phyloP scores from a whole-genome alignment of 2,329 filamentous ascomycete genomes.

The Plectosphaerella sp. region DNA sequence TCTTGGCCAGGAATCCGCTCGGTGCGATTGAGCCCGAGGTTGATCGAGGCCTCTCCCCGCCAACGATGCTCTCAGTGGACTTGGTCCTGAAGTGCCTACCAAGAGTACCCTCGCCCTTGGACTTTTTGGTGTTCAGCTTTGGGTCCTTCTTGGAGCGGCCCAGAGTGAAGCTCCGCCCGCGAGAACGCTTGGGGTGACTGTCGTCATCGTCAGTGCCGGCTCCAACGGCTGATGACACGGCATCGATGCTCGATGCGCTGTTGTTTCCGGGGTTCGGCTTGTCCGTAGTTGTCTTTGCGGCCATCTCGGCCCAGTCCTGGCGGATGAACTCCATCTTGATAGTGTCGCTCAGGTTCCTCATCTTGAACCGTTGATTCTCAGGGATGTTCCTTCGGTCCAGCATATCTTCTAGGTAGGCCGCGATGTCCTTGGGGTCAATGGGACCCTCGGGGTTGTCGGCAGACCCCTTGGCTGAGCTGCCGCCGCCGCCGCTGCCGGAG shows the following conservation, averaged over 20 bases:
- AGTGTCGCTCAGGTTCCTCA: slow-evolving; percentile 80
- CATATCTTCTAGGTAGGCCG: slow-evolving; percentile 55
- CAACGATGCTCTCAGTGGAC: slow-evolving; percentile 63
- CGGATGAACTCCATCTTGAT: slow-evolving; percentile 96
- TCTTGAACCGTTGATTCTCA: slow-evolving; percentile 89
- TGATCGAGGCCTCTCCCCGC: slow-evolving; percentile 45
- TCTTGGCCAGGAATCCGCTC: slow-evolving; percentile 59
- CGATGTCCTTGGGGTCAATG: slow-evolving; percentile 51
- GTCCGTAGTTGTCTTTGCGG: slow-evolving; percentile 33
- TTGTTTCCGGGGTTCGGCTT: slow-evolving; percentile 34
- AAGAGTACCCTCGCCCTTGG: slow-evolving; percentile 59
- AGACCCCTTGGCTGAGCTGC: slow-evolving; percentile 29
- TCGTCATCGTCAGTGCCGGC: slow-evolving; percentile 35
- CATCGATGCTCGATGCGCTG: slow-evolving; percentile 33
- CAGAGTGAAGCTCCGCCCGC: slow-evolving; percentile 77
- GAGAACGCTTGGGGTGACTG: slow-evolving; percentile 52
- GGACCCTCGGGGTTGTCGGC: slow-evolving; percentile 37
- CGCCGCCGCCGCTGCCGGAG: slow-evolving; percentile 21
- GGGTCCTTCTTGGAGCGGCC: slow-evolving; percentile 61
- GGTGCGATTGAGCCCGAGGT: slow-evolving; percentile 50
- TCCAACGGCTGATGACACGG: slow-evolving; percentile 19
- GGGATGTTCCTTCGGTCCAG: slow-evolving; percentile 89
- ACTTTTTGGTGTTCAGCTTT: slow-evolving; percentile 68
- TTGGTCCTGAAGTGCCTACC: slow-evolving; percentile 66
- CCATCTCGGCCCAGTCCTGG: slow-evolving; percentile 74